Base-by-base conservation (phyloP, 345 rosid species). In the Sapria himalayana region DNA sequence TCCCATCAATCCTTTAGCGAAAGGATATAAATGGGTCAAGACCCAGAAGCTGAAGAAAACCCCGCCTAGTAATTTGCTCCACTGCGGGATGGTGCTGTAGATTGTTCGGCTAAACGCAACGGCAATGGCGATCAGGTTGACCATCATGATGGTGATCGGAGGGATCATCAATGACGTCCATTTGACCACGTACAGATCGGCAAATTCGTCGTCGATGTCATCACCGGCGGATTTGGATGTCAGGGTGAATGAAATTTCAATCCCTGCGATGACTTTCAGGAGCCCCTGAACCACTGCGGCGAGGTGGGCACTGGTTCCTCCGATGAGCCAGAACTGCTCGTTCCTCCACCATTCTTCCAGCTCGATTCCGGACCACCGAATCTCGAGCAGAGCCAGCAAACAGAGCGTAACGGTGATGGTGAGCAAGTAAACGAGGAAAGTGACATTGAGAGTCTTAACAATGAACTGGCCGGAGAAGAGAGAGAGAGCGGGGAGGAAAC, bases 11-110 rank as follows among this genome's bases (percentile, higher is more conserved):
- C 97, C 97, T 65, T 86, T 86, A 0, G 94, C 94, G 4, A 86
- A 86, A 3, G 97, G 97, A 41, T 86, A 86, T n/a, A 86, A 74
- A 69, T 86, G 97, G 45, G 93, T 93, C 76, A 86, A 67, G 0
- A 82, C 97, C 97, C 97, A 86, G 65, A 86, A 86, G 45, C 97
- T 86, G 58, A 86, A 86, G 78, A 86, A 86, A 40, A 86, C 85
- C 36, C 97, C 97, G 16, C 97, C 97, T 19, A 86, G 31, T 37
- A 86, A 38, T 9, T 67, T 62, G 55, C 94, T 86, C 97, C 97
- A 86, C 32, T 86, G 69, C 0, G 97, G 97, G 11, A 78, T 54
- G 12, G 52, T 64, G 18, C 93, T 79, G 70, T 86, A 86, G 5
- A 86, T 76, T 1, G 97, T 86, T 40, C 97, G 60, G 69, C 94